A percentile compares a stretch with the other conserved stretches of the same genome.
phyloP scores from a whole-genome alignment of 2,329 filamentous ascomycete species.

The Aspergillus sergii region DNA sequence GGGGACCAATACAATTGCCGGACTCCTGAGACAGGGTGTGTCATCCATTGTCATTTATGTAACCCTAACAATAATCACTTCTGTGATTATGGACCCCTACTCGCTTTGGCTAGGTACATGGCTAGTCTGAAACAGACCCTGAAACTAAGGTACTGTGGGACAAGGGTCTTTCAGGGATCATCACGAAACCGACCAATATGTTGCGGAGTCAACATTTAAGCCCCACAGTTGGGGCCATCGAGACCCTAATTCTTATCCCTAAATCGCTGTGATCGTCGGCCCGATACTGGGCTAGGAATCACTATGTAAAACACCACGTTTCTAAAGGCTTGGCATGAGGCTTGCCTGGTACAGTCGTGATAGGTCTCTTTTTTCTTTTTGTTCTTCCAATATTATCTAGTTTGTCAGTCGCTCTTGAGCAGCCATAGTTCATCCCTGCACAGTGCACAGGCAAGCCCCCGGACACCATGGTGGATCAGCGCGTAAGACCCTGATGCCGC shows the following conservation, averaged over 20 bases:
- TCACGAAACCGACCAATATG: neutral
- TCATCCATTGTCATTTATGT: neutral
- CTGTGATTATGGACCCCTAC: neutral
- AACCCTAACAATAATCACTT: neutral
- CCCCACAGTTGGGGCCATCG: neutral
- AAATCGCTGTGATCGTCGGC: too few relatives aligned
- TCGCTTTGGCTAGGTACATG: neutral
- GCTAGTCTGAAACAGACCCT: neutral
- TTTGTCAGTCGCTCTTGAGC: too few relatives aligned
- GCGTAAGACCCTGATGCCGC: too few relatives aligned
- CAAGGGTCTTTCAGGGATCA: neutral
- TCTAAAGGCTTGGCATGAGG: too few relatives aligned
- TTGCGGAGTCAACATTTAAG: neutral
- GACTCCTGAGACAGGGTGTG: neutral
- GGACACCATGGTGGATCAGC: too few relatives aligned
- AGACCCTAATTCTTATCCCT: neutral
- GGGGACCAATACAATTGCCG: neutral
- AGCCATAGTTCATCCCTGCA: too few relatives aligned
- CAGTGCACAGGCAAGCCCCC: too few relatives aligned
- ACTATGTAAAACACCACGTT: too few relatives aligned
- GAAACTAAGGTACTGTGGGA: neutral
- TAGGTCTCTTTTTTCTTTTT: too few relatives aligned
- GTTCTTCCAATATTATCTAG: too few relatives aligned
- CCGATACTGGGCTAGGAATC: too few relatives aligned
- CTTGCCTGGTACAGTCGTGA: too few relatives aligned